Conservation (phyloP, 1,284 basidiomycete genomes). For the Fomitopsis pinicola region DNA sequence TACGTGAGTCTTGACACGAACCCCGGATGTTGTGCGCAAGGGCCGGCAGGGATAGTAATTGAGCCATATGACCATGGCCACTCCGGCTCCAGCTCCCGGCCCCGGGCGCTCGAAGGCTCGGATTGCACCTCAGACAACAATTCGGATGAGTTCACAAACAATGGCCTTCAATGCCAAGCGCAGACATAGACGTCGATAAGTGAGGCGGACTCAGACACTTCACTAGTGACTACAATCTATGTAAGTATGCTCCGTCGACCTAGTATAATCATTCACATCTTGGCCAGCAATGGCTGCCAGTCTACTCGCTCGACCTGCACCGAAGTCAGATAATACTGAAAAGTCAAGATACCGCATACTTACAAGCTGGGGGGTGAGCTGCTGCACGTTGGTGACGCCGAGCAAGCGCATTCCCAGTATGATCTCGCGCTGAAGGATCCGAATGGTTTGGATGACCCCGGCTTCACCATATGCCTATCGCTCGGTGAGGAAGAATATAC, state of each 20-base stretch:
- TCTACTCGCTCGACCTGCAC: constrained; percentile 59
- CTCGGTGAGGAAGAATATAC: neutral
- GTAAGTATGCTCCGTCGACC: neutral
- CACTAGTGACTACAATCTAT: neutral
- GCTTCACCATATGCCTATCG: constrained; percentile 74
- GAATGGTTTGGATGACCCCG: constrained; percentile 73
- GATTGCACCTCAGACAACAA: too few species aligned
- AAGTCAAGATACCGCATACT: neutral
- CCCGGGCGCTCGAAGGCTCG: too few species aligned
- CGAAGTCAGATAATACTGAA: constrained; percentile 45
- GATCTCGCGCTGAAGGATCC: constrained; percentile 81
- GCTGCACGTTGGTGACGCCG: constrained; percentile 66
- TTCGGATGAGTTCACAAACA: too few species aligned
- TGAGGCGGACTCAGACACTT: neutral
- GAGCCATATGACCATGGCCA: neutral
- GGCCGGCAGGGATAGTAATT: neutral
- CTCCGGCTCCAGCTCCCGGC: too few species aligned
- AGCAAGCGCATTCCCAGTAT: constrained; percentile 75
- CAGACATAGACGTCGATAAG: too few species aligned
- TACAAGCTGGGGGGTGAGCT: constrained; percentile 81
- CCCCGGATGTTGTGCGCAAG: neutral
- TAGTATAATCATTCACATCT: constrained; percentile 27
- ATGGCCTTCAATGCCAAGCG: too few species aligned
- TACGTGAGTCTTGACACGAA: neutral
- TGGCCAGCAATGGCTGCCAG: constrained; percentile 51